Percentiles rank a stretch among this genome's conserved stretches.
Conservation (phyloP, 805 yeast genomes). For the Lachancea kluyveri region DNA sequence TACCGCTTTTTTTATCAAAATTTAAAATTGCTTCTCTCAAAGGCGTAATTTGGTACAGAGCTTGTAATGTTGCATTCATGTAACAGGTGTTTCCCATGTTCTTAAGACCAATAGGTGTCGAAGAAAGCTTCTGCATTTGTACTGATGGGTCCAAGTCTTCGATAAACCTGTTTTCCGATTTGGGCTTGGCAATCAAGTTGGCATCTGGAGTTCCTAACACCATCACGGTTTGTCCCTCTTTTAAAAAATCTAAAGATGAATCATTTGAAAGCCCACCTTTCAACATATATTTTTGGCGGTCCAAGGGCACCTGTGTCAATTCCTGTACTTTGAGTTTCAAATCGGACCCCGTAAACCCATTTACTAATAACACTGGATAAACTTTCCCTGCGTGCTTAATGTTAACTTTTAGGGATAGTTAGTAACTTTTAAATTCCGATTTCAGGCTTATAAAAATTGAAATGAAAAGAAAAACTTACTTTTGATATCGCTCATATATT, state of each 20-base stretch:
- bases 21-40: conserved; percentile 56
- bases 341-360: conserved; percentile 39
- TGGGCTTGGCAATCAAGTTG: conserved; percentile 47
- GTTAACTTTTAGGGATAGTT: too few relatives aligned
- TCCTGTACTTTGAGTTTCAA: conserved; percentile 64
- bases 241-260: conserved; percentile 34
- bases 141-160: conserved; percentile 55
- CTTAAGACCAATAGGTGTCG: conserved; percentile 82
- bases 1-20: conserved; percentile 35
- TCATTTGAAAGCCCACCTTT: conserved; percentile 84
- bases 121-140: conserved; percentile 32
- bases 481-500: too few relatives aligned
- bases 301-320: conserved; percentile 76
- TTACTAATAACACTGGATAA: conserved; percentile 39
- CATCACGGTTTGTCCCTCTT: conserved; percentile 67
- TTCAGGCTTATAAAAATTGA: too few relatives aligned
- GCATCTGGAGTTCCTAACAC: conserved; percentile 87
- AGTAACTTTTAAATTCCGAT: too few relatives aligned
- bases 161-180: conserved; percentile 48
- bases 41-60: conserved; percentile 72
- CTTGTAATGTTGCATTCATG: conserved; percentile 83
- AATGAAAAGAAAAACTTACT: too few relatives aligned
- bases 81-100: conserved; percentile 97
- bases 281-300: conserved; percentile 82
- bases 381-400: conserved; percentile 67